Evolutionary conservation across 148 eudicot genomes (phyloP).

Genomic region (Nyssa sinensis): DNA sequence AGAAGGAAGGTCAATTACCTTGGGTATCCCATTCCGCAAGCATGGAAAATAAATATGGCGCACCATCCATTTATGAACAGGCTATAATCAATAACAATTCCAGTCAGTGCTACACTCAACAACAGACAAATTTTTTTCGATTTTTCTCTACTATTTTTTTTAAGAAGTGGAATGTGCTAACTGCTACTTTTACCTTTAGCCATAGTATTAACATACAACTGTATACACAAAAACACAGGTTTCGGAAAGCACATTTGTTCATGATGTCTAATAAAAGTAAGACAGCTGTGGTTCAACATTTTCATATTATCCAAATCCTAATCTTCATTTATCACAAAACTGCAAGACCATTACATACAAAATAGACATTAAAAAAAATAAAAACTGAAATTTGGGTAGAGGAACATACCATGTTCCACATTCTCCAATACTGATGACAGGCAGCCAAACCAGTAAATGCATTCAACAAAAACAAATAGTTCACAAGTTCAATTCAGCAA

Average conservation of each 20-base stretch:
- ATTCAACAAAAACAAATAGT: slow-evolving; percentile 18
- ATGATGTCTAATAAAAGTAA: neutral
- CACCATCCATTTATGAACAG: slow-evolving; percentile 98
- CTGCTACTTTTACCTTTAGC: neutral
- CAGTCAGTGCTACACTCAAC: slow-evolving; percentile 18
- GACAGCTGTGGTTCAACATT: too few species aligned
- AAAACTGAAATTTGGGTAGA: slow-evolving; percentile 2
- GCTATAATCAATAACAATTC: slow-evolving; percentile 41
- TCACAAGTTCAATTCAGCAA: slow-evolving; percentile 24
- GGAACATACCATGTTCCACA: slow-evolving; percentile 96
- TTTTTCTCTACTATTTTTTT: neutral
- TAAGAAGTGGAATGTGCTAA: neutral
- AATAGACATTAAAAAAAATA: slow-evolving; percentile 1
- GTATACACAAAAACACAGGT: neutral
- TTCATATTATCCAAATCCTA: neutral
- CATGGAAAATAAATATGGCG: slow-evolving; percentile 93
- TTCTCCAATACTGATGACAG: slow-evolving; percentile 89
- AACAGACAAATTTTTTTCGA: neutral
- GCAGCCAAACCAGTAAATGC: slow-evolving; percentile 23
- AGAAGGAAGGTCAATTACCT: slow-evolving; percentile 43
- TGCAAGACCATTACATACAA: slow-evolving; percentile 1
- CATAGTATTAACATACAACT: neutral
- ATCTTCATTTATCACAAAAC: neutral
- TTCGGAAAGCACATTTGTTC: neutral
- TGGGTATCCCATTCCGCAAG: slow-evolving; percentile 80